phyloP scores from a whole-genome alignment of 306 rosid species.

The Rosa chinensis region DNA sequence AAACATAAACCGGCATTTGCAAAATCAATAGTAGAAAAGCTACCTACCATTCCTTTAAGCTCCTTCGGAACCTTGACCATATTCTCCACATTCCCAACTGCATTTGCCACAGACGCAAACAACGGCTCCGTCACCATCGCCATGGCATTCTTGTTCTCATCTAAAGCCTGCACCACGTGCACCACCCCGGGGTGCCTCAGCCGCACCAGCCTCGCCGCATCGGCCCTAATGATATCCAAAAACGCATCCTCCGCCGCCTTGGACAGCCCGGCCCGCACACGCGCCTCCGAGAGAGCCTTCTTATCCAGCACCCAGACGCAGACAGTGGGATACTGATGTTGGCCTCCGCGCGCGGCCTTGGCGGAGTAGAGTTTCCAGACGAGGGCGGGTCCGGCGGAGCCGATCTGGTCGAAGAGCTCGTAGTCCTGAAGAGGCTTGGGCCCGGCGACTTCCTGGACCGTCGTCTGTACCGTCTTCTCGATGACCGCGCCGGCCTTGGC shows the following conservation, averaged over 20 bases:
- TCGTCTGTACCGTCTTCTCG: conserved; percentile 82
- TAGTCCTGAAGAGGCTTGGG: conserved; percentile 92
- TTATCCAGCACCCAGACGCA: conserved; percentile 95
- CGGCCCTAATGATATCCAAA: conserved; percentile 74
- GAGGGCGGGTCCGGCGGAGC: conserved; percentile 84
- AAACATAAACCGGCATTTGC: not conserved
- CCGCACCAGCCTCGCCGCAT: conserved; percentile 77
- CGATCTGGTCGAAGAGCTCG: conserved; percentile 93
- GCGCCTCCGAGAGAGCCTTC: conserved; percentile 64
- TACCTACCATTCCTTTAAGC: conserved; percentile 84
- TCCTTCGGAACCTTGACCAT: conserved; percentile 71
- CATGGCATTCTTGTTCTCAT: conserved; percentile 96
- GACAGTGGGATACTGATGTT: conserved; percentile 83
- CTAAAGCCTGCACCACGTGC: conserved; percentile 93
- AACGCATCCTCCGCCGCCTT: conserved; percentile 83
- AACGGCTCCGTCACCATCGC: conserved; percentile 97
- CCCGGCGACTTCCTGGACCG: conserved; percentile 98
- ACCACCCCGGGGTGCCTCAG: conserved; percentile 90
- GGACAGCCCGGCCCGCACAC: conserved; percentile 69
- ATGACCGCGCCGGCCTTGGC: conserved; percentile 97
- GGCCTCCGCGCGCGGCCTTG: conserved; percentile 75
- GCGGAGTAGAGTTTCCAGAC: conserved; percentile 85
- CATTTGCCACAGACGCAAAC: conserved; percentile 87
- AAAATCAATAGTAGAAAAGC: not conserved
- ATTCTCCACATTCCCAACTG: conserved; percentile 74